Conservation (phyloP, 192 early-diverging fungal genomes). For the Backusella mclennaniae region DNA sequence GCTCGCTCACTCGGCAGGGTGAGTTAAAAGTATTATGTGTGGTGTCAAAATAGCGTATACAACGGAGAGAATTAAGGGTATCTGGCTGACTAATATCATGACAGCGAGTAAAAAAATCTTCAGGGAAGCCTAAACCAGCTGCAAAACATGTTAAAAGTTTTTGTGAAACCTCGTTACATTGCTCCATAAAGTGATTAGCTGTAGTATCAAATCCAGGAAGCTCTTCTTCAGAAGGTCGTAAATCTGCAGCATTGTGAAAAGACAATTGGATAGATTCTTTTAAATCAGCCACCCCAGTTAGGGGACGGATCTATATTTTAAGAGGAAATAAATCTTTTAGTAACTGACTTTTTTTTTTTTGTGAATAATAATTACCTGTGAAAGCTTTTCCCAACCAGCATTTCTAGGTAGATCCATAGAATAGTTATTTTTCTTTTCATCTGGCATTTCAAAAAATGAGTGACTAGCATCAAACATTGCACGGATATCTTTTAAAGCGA, state of each 20-base stretch:
- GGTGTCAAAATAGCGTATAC: slow-evolving; percentile 21
- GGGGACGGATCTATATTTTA: slow-evolving; percentile 8
- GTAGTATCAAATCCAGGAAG: slow-evolving; percentile 20
- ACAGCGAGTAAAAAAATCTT: slow-evolving; percentile 28
- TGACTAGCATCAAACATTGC: slow-evolving; percentile 27
- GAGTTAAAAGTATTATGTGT: background rate
- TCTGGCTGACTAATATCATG: slow-evolving; percentile 32
- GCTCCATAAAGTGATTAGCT: slow-evolving; percentile 21
- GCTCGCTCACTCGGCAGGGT: slow-evolving; percentile 1
- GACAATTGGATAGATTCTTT: slow-evolving; percentile 32
- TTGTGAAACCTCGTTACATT: slow-evolving; percentile 29
- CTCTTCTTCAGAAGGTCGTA: slow-evolving; percentile 27
- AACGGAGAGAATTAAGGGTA: slow-evolving; percentile 22
- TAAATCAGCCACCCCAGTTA: slow-evolving; percentile 18
- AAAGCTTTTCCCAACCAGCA: slow-evolving; percentile 28
- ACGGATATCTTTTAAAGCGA: slow-evolving; percentile 11
- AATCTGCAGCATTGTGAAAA: slow-evolving; percentile 26
- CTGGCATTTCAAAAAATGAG: slow-evolving; percentile 28
- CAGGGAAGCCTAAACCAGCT: slow-evolving; percentile 21
- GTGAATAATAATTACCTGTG: slow-evolving; percentile 15
- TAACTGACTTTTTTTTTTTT: background rate
- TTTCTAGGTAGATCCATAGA: slow-evolving; percentile 25
- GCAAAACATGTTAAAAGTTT: slow-evolving; percentile 24
- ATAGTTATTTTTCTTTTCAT: slow-evolving; percentile 21
- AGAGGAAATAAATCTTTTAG: background rate